Evolutionary conservation across 2,329 filamentous ascomycete genomes (phyloP), one percentile per base, ranked within the genome.

Genomic region (Cytospora piceicola): DNA sequence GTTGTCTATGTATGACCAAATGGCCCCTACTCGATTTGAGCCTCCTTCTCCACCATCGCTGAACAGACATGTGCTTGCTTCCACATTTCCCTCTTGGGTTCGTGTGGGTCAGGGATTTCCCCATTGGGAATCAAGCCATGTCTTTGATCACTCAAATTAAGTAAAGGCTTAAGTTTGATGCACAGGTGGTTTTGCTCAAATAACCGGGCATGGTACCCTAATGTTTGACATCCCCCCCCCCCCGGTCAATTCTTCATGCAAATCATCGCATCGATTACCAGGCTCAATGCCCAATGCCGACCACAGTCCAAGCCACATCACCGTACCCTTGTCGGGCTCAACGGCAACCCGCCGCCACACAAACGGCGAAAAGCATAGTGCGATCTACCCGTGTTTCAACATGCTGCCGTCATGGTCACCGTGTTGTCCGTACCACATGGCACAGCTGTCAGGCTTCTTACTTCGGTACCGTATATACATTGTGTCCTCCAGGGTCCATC

Each of bases 1-100:
- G 75, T 77, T 69, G 75, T 73, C 70, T 71, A 71, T 66, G 71
- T 63, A 63, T 57, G 70, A 70, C 74, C 72, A 72, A 68, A 72
- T 72, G 72, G 71, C 70, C 39, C 58, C 24, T 58, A 42, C 39
- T 66, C 22, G n/a, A 61, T 64, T 62, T 62, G 60, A 67, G 60
- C 51, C 65, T 62, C 63, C 39, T 61, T 59, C 63, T 51, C 65
- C 65, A 65, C 58, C 59, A 54, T 39, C n/a, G 36, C 55, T n/a
- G n/a, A 36, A 49, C 29, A 15, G 51, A 17, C 14, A 29, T 36
- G 56, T 46, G 42, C 42, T 39, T 29, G 39, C 22, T 54, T 53
- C 29, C 49, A 49, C 53, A 39, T 57, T 63, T 36, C 34, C 52
- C 29, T 57, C 60, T 29, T 55, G 2, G 60, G 39, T 12, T 42